phyloP scores from a whole-genome alignment of 2,329 filamentous ascomycete species.

The Penicillium italicum region DNA sequence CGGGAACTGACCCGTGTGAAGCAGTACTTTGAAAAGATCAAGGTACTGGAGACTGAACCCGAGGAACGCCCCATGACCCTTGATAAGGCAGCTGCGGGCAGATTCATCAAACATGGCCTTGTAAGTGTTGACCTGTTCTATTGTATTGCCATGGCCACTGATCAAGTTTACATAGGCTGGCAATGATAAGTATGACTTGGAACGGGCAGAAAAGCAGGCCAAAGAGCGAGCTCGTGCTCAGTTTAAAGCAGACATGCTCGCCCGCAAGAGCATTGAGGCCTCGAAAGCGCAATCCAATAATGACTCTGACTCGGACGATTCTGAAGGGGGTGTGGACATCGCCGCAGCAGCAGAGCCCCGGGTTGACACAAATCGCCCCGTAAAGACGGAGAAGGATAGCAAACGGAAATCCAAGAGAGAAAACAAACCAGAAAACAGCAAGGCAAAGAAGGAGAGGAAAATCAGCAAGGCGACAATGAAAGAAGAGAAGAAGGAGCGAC shows the following conservation, averaged over 20 bases:
- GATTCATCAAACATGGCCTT: conserved; percentile 79
- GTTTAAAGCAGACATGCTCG: conserved; percentile 45
- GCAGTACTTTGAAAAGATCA: conserved; percentile 91
- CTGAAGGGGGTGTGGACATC: conserved; percentile 14
- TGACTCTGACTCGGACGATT: conserved; percentile 16
- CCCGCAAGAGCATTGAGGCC: conserved; percentile 35
- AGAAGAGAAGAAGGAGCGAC: conserved; percentile 28
- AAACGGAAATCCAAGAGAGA: conserved; percentile 17
- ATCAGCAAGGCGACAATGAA: conserved; percentile 27
- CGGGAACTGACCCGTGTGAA: conserved; percentile 80
- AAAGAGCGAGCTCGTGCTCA: conserved; percentile 51
- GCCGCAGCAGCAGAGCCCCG: conserved; percentile 6
- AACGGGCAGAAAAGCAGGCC: conserved; percentile 49
- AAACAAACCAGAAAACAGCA: conserved; percentile 13
- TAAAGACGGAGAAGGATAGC: conserved; percentile 23
- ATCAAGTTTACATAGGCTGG: conserved; percentile 34
- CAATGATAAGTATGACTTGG: conserved; percentile 51
- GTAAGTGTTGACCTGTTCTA: conserved; percentile 44
- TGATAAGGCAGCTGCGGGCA: conserved; percentile 71
- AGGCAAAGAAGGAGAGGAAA: conserved; percentile 28
- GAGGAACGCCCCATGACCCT: conserved; percentile 56
- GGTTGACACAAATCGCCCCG: background rate
- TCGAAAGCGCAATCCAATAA: conserved; percentile 19
- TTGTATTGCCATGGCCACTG: background rate
- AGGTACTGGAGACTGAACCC: conserved; percentile 64